Percentiles rank a stretch among this genome's conserved stretches.
These are phyloP conservation scores for Viola pubescens DNA, from an alignment of 441 rosid species.

Conservation along the genomic window DNA sequence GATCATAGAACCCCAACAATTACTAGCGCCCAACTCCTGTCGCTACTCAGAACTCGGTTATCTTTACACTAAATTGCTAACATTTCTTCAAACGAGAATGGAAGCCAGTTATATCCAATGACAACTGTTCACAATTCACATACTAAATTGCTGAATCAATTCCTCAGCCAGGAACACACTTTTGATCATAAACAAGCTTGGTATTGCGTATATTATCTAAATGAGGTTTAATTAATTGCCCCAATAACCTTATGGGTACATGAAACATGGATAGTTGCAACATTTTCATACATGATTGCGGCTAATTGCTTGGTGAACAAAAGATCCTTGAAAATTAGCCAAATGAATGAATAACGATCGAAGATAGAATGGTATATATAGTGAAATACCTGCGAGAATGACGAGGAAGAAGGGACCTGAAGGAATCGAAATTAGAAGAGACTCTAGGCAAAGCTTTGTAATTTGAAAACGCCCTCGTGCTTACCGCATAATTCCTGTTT, in stretches of 20 bases:
- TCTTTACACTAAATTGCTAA: too few species aligned
- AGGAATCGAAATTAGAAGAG: slow-evolving; percentile 22
- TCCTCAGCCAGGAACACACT: not conserved
- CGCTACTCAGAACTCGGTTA: not conserved
- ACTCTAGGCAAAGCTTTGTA: slow-evolving; percentile 20
- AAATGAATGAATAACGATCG: not conserved
- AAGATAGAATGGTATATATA: not conserved
- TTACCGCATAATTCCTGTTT: slow-evolving; percentile 37
- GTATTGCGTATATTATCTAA: not conserved
- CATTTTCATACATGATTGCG: not conserved
- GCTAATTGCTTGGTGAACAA: not conserved
- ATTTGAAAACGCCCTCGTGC: slow-evolving; percentile 24
- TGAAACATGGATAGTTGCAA: not conserved
- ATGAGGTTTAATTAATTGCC: not conserved
- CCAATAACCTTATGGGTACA: too few species aligned
- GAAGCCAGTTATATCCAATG: not conserved
- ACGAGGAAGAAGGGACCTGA: slow-evolving; percentile 27
- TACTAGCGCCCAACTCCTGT: not conserved
- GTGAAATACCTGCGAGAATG: slow-evolving; percentile 34
- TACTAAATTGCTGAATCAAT: not conserved
- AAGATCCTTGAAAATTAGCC: not conserved
- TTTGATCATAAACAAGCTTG: not conserved
- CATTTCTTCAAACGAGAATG: not conserved
- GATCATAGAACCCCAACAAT: too few species aligned
- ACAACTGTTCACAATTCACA: too few species aligned